Evolutionary conservation across 306 rosid genomes (phyloP), one percentile per base, ranked within the genome.

Genomic region (Corylus americana): DNA sequence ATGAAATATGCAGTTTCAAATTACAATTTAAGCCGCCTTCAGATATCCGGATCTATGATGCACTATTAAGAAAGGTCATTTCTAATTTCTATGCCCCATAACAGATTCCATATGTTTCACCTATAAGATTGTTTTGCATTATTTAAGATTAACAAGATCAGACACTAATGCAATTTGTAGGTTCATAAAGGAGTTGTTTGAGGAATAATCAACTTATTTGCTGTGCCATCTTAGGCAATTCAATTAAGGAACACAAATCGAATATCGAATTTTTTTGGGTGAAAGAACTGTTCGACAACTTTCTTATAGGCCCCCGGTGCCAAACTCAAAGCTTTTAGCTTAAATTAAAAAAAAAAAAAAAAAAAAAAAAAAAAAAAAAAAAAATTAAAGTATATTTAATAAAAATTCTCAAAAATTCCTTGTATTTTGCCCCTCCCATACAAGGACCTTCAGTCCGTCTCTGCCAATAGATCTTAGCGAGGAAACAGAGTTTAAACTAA

Each of bases 391-490:
- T 17, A 57, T 37, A 71, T 20, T 53, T n/a, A 9, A 63, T 20
- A 25, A 55, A 11, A 25, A n/a, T n/a, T n/a, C n/a, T n/a, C 2
- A 14, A 27, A 62, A 0, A 31, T 44, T 53, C 25, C 64, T 3
- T 1, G 73, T 37, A 76, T 49, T 22, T 14, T 42, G 53, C 27
- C 35, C 85, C 81, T 82, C 72, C n/a, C n/a, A n/a, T n/a, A n/a
- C n/a, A n/a, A n/a, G n/a, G n/a, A n/a, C n/a, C n/a, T n/a, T n/a
- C n/a, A n/a, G n/a, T n/a, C n/a, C n/a, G n/a, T n/a, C n/a, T n/a
- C n/a, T n/a, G 78, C 85, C 86, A 66, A 84, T 18, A 47, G 80
- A 87, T 82, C 84, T 74, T 49, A 22, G 85, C 5, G 42, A 13
- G 61, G 69, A 5, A 55, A 17, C 4, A 8, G n/a, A 55, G 45